Conservation (phyloP, 345 rosid species). For the Murraya paniculata region DNA sequence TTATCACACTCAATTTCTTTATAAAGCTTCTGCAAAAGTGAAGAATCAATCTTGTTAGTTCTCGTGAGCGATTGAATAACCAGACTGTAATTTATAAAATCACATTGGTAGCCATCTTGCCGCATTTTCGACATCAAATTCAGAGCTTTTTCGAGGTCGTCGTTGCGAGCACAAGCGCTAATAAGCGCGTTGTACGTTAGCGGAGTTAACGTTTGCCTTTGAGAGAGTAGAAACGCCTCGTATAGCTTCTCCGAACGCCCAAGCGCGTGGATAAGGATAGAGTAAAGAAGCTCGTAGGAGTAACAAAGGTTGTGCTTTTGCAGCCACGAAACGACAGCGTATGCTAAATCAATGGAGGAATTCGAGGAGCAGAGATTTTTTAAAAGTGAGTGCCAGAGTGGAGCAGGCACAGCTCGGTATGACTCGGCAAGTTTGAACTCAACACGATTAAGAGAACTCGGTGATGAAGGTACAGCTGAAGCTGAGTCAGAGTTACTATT, state of each 20-base stretch:
- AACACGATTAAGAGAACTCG: conserved; percentile 47
- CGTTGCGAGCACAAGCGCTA: conserved; percentile 82
- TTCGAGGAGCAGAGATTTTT: conserved; percentile 51
- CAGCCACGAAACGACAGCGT: conserved; percentile 86
- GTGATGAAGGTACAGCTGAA: conserved; percentile 27
- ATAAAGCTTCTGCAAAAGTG: conserved; percentile 62
- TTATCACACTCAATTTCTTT: conserved; percentile 63
- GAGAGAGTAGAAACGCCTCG: conserved; percentile 89
- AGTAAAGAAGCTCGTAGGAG: conserved; percentile 92
- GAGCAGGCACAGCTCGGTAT: conserved; percentile 83
- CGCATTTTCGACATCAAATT: conserved; percentile 87
- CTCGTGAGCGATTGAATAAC: conserved; percentile 72
- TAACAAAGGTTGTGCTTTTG: conserved; percentile 86
- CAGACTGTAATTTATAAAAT: conserved; percentile 83
- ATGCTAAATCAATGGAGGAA: conserved; percentile 55
- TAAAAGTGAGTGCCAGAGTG: conserved; percentile 84
- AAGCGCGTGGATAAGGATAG: conserved; percentile 88
- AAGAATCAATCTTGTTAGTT: conserved; percentile 60
- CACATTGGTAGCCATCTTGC: conserved; percentile 77
- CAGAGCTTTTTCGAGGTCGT: conserved; percentile 79
- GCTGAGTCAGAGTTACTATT: conserved; percentile 25
- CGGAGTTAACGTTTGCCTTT: conserved; percentile 68
- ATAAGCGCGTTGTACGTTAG: conserved; percentile 91
- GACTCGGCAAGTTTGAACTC: conserved; percentile 79
- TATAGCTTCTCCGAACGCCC: conserved; percentile 94